Evolutionary conservation across 495 filamentous ascomycete species (phyloP), one percentile per base, ranked within the genome.

Genomic region (Annulohypoxylon nitens): DNA sequence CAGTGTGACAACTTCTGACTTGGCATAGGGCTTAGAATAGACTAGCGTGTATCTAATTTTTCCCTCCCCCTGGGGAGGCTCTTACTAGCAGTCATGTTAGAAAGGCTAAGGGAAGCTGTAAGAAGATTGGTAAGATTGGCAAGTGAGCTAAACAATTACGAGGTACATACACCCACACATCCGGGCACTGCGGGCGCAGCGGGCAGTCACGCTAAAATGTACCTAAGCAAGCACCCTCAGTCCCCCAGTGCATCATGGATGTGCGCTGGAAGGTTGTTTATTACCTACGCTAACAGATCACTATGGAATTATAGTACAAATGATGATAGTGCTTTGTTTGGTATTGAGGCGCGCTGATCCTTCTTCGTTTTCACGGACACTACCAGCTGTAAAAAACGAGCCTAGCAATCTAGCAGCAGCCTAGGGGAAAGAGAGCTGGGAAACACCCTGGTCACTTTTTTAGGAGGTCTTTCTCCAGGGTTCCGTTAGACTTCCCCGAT

Each of bases 21-120:
- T 64, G 43, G 59, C 59, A 11, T 45, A 14, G 33, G 7, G n/a
- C 53, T 61, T 25, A 55, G 12, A 71, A 67, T 43, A 53, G 67
- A 64, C 45, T 75, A 75, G 72, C 59, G 59, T 45, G 67, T 71
- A 71, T 75, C 72, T 75, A 70, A 71, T 68, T 75, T 75, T 75
- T 71, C 20, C 41, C 23, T 61, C 9, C 64, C 67, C 72, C 67
- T 71, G 63, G 58, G 43, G 72, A 70, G 72, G 72, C 72, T 75
- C 72, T 74, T 37, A 43, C 30, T 30, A 30, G 30, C 30, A 30
- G 30, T 30, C 3, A 30, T 30, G 30, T 30, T 39, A 41, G 4
- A 54, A 34, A 14, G 51, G 16, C 25, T 25, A 51, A 47, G 53
- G 30, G 34, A 18, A 30, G 53, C 18, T 50, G 45, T 50, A 50